Base-by-base conservation (phyloP, 345 rosid genomes). In the Salix koriyanagi region DNA sequence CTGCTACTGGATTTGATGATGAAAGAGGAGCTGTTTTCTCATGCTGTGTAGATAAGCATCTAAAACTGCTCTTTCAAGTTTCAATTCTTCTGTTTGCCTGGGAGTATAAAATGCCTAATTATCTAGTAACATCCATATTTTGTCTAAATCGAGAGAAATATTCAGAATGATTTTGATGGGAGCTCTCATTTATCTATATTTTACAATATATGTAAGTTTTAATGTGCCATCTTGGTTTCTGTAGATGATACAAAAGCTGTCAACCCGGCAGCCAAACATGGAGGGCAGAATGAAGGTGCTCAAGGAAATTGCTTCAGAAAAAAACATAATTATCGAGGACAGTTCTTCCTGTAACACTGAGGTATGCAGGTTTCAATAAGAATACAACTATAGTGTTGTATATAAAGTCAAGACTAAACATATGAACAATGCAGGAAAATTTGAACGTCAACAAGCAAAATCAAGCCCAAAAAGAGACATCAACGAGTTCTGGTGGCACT, bases 241-340 rank as follows among this genome's bases (percentile, higher is more conserved):
- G 66, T 67, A 91, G 95, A 85, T 89, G 80, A 70, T 87, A 61
- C 89, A 82, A 37, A 91, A 88, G 86, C 83, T 91, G 42, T 91
- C 96, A 34, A 86, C 89, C 32, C 75, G 86, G 76, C 87, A 78
- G 77, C 90, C 97, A 21, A 80, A 76, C 56, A 74, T 82, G 82
- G 92, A 90, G 79, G 85, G 46, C 86, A 87, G 85, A 83, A 86
- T 75, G 85, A 90, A 90, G 77, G 83, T 83, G 67, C 85, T 95
- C 28, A 83, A 85, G 70, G 93, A 90, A 81, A 89, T 91, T 80
- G 99, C 97, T 74, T 80, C 87, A 3, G 91, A 93, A 87, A 85
- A 85, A 34, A 81, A 77, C 76, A 90, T 90, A 50, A 79, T 76
- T 77, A 74, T 87, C 1, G 86, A 85, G 44, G 89, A 77, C n/a